Conservation (phyloP, 1,284 basidiomycete genomes). For the Thecaphora frezii region DNA sequence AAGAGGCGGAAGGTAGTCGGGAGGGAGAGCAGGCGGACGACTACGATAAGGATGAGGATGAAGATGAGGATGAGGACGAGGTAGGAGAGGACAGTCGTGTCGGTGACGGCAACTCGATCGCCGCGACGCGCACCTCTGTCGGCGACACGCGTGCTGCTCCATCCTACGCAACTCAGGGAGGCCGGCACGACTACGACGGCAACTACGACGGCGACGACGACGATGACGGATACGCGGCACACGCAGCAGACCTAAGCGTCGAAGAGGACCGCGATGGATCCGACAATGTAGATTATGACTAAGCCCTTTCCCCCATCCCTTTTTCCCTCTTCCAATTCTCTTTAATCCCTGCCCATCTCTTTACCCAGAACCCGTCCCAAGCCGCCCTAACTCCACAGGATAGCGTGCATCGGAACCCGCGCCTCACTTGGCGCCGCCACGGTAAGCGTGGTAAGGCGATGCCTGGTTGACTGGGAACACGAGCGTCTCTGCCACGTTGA, state of each 20-base stretch:
- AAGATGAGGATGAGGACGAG: slow-evolving; percentile 4
- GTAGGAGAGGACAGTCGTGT: too few species aligned
- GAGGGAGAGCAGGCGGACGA: not conserved
- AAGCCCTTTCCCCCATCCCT: too few species aligned
- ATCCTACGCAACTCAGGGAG: too few species aligned
- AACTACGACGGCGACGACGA: slow-evolving; percentile 15
- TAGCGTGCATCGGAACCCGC: not conserved
- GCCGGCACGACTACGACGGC: not conserved
- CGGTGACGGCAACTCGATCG: too few species aligned
- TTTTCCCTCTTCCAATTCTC: not conserved
- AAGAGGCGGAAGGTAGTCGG: not conserved
- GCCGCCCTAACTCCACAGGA: not conserved
- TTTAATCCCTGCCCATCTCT: not conserved
- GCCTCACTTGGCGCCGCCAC: slow-evolving; percentile 14
- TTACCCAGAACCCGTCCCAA: too few species aligned
- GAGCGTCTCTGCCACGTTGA: slow-evolving; percentile 52
- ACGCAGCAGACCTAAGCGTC: too few species aligned
- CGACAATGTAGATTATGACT: too few species aligned
- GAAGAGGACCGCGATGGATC: too few species aligned
- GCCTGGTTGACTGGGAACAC: slow-evolving; percentile 55
- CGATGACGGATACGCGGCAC: slow-evolving; percentile 1
- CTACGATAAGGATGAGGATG: slow-evolving; percentile 4
- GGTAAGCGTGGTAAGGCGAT: slow-evolving; percentile 44
- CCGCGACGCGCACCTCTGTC: too few species aligned
- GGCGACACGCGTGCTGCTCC: too few species aligned